Evolutionary conservation across 441 rosid genomes (phyloP).

Genomic region (Mallotus repandus): DNA sequence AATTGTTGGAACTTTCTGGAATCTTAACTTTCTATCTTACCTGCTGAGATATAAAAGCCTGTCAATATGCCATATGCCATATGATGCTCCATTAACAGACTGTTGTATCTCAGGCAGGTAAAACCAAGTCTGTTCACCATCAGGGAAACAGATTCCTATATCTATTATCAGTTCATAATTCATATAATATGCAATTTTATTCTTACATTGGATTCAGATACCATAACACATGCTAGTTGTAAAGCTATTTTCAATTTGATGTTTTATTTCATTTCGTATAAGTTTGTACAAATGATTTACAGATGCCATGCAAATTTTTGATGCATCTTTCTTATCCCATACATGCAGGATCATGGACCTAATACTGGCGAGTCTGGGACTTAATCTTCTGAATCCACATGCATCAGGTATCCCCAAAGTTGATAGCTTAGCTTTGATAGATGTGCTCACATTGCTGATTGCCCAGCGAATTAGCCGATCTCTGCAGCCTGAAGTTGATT

Average conservation of each 20-base stretch:
- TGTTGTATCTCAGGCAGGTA: no score
- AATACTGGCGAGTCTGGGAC: not conserved
- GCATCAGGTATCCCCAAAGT: not conserved
- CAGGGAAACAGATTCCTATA: no score
- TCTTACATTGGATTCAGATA: not conserved
- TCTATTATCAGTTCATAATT: not conserved
- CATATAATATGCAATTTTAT: not conserved
- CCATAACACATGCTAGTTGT: no score
- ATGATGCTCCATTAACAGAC: no score
- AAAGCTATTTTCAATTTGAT: not conserved
- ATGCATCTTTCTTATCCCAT: constrained; percentile 1
- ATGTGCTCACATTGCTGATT: not conserved
- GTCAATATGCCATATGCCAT: no score
- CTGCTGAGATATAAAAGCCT: no score
- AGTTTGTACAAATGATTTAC: not conserved
- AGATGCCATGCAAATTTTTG: not conserved
- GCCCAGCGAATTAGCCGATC: not conserved
- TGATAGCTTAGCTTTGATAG: not conserved
- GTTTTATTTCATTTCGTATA: not conserved
- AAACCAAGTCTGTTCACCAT: no score
- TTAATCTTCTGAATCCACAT: constrained; percentile 9
- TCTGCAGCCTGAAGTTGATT: not conserved
- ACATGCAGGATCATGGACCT: not conserved
- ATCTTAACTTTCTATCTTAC: no score
- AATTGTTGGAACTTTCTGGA: no score